phyloP scores from a whole-genome alignment of 2,329 filamentous ascomycete genomes.

The Aspergillus sp. region DNA sequence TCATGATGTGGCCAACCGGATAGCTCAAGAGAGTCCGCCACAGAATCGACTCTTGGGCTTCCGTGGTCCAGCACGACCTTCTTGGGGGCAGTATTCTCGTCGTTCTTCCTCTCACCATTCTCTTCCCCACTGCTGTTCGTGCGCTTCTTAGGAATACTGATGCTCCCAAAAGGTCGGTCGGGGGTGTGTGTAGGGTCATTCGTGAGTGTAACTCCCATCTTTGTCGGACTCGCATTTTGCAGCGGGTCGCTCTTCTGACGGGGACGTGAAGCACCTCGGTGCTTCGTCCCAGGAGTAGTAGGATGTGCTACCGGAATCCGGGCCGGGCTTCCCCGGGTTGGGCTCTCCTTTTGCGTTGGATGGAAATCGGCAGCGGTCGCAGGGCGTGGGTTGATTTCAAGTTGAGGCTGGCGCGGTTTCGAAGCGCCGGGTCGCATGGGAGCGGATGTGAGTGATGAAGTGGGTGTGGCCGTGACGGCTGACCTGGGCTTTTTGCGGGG shows the following conservation, averaged over 20 bases:
- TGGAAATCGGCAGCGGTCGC: slow-evolving; percentile 53
- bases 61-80: neutral
- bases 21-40: neutral
- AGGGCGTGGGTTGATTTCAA: slow-evolving; percentile 36
- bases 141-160: neutral
- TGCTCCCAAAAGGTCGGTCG: slow-evolving; percentile 18
- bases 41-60: neutral
- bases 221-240: slow-evolving; percentile 28
- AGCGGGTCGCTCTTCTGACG: slow-evolving; percentile 32
- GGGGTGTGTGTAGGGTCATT: slow-evolving; percentile 32
- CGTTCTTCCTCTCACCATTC: neutral
- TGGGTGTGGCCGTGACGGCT: slow-evolving; percentile 35
- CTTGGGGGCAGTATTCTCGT: neutral
- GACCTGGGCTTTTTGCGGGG: slow-evolving; percentile 31
- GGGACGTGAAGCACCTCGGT: slow-evolving; percentile 27
- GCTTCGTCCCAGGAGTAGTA: slow-evolving; percentile 31
- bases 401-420: slow-evolving; percentile 32
- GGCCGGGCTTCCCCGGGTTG: slow-evolving; percentile 23
- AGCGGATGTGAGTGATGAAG: slow-evolving; percentile 56
- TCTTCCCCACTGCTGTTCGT: neutral
- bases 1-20: neutral
- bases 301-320: slow-evolving; percentile 20
- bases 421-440: slow-evolving; percentile 52
- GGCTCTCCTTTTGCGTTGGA: slow-evolving; percentile 30
- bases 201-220: slow-evolving; percentile 33